phyloP scores from a whole-genome alignment of 1,139 yeast species.

The Magnusiomyces fungicola region DNA sequence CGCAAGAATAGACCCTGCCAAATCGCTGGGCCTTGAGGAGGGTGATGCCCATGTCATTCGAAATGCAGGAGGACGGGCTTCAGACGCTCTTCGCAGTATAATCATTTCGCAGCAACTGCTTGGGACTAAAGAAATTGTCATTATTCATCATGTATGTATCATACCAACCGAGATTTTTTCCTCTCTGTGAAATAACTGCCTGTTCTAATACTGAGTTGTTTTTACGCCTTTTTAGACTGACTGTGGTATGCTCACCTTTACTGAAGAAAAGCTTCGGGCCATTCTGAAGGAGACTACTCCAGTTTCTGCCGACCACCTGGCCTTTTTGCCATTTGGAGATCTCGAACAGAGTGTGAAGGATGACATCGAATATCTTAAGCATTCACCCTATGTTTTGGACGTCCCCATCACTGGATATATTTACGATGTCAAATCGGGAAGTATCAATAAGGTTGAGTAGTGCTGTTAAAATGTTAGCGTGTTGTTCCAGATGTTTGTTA shows the following conservation, averaged over 20 bases:
- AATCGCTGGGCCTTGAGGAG: slow-evolving; percentile 36
- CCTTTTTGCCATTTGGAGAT: slow-evolving; percentile 1
- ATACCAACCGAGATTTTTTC: background rate
- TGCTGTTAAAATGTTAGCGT: no score
- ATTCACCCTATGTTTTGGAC: slow-evolving; percentile 1
- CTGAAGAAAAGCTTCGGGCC: background rate
- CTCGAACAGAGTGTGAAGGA: background rate
- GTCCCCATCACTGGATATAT: slow-evolving; percentile 3
- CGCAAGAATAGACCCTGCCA: slow-evolving; percentile 41
- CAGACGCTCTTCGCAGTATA: slow-evolving; percentile 38
- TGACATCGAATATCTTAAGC: background rate
- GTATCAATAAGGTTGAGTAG: background rate
- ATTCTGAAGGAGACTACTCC: background rate
- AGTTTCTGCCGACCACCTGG: slow-evolving; percentile 1
- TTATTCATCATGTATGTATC: slow-evolving; percentile 37
- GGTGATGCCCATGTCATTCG: slow-evolving; percentile 43
- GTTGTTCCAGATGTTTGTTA: no score
- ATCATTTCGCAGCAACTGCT: slow-evolving; percentile 35
- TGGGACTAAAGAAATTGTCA: slow-evolving; percentile 38
- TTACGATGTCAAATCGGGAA: slow-evolving; percentile 5
- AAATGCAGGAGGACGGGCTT: slow-evolving; percentile 42
- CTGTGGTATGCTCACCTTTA: slow-evolving; percentile 6
- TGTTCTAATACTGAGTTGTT: no score
- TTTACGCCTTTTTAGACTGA: background rate
- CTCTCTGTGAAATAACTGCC: background rate